Conservation (phyloP, 1,284 basidiomycete genomes). For the Omphalotus olearius region DNA sequence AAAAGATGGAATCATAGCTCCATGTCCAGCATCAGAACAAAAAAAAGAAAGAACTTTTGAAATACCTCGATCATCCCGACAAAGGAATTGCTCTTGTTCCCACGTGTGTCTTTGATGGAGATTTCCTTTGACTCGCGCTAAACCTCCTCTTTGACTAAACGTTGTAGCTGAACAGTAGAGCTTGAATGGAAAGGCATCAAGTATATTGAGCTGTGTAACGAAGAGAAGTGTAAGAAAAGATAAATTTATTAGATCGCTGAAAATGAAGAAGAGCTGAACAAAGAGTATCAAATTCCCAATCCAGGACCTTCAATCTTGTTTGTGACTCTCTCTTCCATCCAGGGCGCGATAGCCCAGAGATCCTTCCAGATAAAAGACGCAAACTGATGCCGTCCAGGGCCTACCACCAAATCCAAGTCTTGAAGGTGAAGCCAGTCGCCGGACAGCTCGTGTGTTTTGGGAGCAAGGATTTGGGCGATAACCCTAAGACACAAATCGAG, state of each 20-base stretch:
- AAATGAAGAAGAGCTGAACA: background rate
- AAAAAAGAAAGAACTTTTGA: background rate
- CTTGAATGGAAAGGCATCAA: background rate
- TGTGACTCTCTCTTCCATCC: constrained; percentile 62
- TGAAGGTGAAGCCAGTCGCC: constrained; percentile 34
- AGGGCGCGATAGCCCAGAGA: constrained; percentile 67
- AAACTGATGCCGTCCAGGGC: constrained; percentile 51
- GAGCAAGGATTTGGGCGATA: constrained; percentile 54
- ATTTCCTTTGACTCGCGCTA: background rate
- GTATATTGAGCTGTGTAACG: constrained; percentile 1
- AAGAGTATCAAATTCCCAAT: constrained; percentile 45
- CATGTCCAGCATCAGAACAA: background rate
- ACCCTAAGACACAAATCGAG: constrained; percentile 38
- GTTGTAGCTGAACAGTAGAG: background rate
- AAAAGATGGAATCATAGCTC: background rate
- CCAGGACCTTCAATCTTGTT: constrained; percentile 65
- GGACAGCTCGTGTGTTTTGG: constrained; percentile 35
- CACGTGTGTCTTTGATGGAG: background rate
- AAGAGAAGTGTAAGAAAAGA: constrained; percentile 5
- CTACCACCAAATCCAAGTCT: constrained; percentile 47
- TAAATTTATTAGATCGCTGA: background rate
- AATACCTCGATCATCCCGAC: background rate
- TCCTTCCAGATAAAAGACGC: constrained; percentile 68
- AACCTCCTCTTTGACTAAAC: background rate
- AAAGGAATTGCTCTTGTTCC: constrained; percentile 8